A percentile compares a stretch with the other conserved stretches of the same genome.
Conservation (phyloP, 1,284 basidiomycete species). For the Apiotrichum domesticum region DNA sequence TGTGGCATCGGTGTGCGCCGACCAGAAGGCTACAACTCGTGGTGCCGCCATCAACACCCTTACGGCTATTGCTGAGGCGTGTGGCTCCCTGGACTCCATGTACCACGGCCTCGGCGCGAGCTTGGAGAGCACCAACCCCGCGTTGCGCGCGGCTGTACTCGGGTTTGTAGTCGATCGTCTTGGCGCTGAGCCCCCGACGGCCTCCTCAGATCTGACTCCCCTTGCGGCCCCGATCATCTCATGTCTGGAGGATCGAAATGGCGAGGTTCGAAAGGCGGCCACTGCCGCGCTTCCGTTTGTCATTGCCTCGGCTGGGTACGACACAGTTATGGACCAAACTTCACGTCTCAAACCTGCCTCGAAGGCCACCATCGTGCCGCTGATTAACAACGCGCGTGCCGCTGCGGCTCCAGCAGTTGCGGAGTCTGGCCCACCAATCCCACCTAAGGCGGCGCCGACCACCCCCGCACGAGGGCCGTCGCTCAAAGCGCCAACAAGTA, state of each 20-base stretch:
- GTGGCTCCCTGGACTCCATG: conserved; percentile 77
- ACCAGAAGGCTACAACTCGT: conserved; percentile 86
- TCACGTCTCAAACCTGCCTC: conserved; percentile 87
- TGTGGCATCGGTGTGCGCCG: conserved; percentile 77
- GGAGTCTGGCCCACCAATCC: conserved; percentile 4
- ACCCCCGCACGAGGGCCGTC: conserved; percentile 21
- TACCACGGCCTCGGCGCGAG: conserved; percentile 70
- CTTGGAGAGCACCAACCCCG: conserved; percentile 80
- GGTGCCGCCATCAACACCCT: conserved; percentile 71
- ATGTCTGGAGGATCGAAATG: conserved; percentile 85
- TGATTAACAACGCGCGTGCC: conserved; percentile 64
- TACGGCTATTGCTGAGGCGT: conserved; percentile 75
- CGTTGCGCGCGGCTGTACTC: conserved; percentile 76
- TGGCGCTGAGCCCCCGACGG: conserved; percentile 43
- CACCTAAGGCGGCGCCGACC: neutral
- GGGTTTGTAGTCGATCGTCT: conserved; percentile 63
- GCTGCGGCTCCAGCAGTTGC: conserved; percentile 23
- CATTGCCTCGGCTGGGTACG: conserved; percentile 71
- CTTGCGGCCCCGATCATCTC: conserved; percentile 67
- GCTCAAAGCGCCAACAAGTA: conserved; percentile 17
- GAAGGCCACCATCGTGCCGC: conserved; percentile 70
- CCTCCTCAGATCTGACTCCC: conserved; percentile 64
- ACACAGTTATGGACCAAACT: conserved; percentile 80
- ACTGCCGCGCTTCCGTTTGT: conserved; percentile 73
- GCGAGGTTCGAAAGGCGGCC: conserved; percentile 87